Conservation (phyloP, 2,329 filamentous ascomycete genomes). For the Chaetomiaceae sp. region DNA sequence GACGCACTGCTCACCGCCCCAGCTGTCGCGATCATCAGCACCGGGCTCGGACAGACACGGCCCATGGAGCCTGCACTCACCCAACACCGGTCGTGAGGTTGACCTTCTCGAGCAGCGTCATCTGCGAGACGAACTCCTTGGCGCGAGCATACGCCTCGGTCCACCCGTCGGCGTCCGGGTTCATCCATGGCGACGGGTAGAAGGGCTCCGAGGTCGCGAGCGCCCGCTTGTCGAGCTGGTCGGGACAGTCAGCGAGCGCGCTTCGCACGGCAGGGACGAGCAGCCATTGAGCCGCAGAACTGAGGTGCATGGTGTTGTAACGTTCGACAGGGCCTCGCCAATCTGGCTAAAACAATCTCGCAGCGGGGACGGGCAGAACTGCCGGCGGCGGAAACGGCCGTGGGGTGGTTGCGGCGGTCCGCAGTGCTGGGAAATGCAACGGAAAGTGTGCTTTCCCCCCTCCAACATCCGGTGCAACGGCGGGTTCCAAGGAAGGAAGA, state of each 20-base stretch:
- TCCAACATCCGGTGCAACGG: too few species aligned
- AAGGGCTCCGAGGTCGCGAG: slow-evolving; percentile 49
- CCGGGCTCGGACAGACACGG: neutral
- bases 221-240: slow-evolving; percentile 22
- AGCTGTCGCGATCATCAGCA: slow-evolving; percentile 36
- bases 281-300: slow-evolving; percentile 14
- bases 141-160: slow-evolving; percentile 69
- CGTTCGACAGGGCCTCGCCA: slow-evolving; percentile 2
- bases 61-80: slow-evolving; percentile 39
- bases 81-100: slow-evolving; percentile 90
- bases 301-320: slow-evolving; percentile 18
- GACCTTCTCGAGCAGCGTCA: slow-evolving; percentile 85
- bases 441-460: too few species aligned
- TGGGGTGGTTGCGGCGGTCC: neutral
- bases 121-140: slow-evolving; percentile 69
- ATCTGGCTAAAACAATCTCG: slow-evolving; percentile 13
- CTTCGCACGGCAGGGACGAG: slow-evolving; percentile 1
- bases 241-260: slow-evolving; percentile 19
- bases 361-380: too few species aligned
- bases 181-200: slow-evolving; percentile 86
- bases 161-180: slow-evolving; percentile 67
- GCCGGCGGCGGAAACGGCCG: slow-evolving; percentile 8
- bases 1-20: slow-evolving; percentile 67
- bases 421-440: slow-evolving; percentile 1
- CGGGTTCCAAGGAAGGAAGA: too few species aligned